Conservation (phyloP, 345 rosid genomes). For the Physaria fendleri region DNA sequence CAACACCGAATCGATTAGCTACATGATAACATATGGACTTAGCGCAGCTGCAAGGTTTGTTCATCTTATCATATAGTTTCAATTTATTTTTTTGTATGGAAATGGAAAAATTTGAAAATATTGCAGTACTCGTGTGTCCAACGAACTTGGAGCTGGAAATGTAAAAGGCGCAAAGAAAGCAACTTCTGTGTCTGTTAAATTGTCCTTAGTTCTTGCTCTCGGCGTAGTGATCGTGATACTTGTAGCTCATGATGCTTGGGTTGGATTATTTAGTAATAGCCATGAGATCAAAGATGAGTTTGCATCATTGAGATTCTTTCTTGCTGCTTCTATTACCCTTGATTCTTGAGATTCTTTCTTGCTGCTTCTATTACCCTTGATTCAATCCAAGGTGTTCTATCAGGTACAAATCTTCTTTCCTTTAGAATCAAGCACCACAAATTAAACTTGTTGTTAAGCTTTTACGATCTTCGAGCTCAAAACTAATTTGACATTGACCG, state of each 20-base stretch:
- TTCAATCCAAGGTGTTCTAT: conserved; percentile 53
- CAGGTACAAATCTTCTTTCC: conserved; percentile 38
- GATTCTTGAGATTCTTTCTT: too few species aligned
- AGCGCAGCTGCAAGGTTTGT: conserved; percentile 78
- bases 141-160: conserved; percentile 69
- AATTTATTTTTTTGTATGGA: too few species aligned
- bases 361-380: conserved; percentile 52
- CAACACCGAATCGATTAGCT: conserved; percentile 57
- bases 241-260: conserved; percentile 54
- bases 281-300: conserved; percentile 33
- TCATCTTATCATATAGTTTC: neutral
- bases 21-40: conserved; percentile 62
- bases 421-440: too few species aligned
- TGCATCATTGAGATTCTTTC: conserved; percentile 50
- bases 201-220: conserved; percentile 49
- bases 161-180: conserved; percentile 47
- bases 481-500: too few species aligned
- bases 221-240: conserved; percentile 35
- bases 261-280: conserved; percentile 48
- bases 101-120: too few species aligned
- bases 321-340: too few species aligned
- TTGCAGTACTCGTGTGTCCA: conserved; percentile 82
- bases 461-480: too few species aligned
- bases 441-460: too few species aligned
- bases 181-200: conserved; percentile 39